These are phyloP conservation scores for Pestalotiopsis sp. DNA, from an alignment of 2,329 filamentous ascomycete genomes.

Conservation along the genomic window DNA sequence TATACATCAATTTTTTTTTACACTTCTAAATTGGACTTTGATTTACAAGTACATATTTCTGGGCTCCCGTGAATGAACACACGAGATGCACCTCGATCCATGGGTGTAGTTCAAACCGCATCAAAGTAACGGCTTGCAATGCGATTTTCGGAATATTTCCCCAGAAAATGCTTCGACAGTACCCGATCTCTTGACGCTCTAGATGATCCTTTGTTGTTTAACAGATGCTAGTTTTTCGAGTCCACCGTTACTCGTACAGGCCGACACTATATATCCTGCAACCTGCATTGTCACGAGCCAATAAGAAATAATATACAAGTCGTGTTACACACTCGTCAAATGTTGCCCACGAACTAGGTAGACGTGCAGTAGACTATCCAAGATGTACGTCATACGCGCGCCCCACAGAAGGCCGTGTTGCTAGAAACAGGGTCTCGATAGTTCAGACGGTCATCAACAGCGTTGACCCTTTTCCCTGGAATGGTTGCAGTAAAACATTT, in stretches of 20 bases:
- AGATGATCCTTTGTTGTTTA: too few species aligned
- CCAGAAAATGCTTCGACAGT: too few species aligned
- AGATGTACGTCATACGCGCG: constrained; percentile 10
- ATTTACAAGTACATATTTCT: too few species aligned
- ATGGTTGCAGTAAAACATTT: background rate
- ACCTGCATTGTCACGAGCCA: background rate
- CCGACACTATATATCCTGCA: background rate
- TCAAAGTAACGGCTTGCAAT: too few species aligned
- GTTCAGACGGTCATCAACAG: background rate
- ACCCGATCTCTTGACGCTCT: too few species aligned
- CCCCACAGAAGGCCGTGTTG: background rate
- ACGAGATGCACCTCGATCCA: too few species aligned
- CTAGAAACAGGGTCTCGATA: constrained; percentile 8
- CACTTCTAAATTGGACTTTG: too few species aligned
- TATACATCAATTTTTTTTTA: too few species aligned
- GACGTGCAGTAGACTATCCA: background rate
- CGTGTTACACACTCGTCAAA: background rate
- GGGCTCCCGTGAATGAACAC: too few species aligned
- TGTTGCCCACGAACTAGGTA: background rate
- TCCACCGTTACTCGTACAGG: background rate
- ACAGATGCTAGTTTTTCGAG: background rate
- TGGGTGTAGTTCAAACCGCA: too few species aligned
- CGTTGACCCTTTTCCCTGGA: background rate
- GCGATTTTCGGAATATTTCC: too few species aligned
- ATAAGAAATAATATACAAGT: background rate